Evolutionary conservation across 805 yeast genomes (phyloP).

Genomic region (Schizosaccharomyces osmophilus): DNA sequence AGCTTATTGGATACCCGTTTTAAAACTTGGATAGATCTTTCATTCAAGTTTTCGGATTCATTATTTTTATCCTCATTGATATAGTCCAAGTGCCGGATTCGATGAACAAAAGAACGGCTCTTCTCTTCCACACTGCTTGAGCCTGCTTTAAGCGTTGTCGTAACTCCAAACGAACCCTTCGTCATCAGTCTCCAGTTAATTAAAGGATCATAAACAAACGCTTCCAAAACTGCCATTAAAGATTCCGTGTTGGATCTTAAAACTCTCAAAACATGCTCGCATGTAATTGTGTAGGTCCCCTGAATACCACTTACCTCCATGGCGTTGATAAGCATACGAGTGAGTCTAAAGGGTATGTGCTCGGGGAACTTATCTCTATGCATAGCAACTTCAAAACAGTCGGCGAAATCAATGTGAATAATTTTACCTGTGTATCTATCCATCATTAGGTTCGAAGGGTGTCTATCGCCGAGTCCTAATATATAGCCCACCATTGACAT

Average conservation of each 20-base stretch:
- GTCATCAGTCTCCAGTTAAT: slow-evolving; percentile 79
- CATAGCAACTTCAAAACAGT: slow-evolving; percentile 95
- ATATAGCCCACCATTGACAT: slow-evolving; percentile 99
- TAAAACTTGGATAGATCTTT: slow-evolving; percentile 73
- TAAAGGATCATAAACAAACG: slow-evolving; percentile 94
- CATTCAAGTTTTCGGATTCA: slow-evolving; percentile 53
- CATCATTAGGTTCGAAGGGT: slow-evolving; percentile 89
- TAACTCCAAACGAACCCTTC: not conserved
- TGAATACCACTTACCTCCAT: slow-evolving; percentile 98
- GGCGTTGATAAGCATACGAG: slow-evolving; percentile 91
- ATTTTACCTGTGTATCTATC: slow-evolving; percentile 88
- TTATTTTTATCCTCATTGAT: slow-evolving; percentile 32
- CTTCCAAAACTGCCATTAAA: slow-evolving; percentile 89
- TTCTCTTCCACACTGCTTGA: slow-evolving; percentile 1
- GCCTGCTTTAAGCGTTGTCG: not conserved
- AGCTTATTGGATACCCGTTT: slow-evolving; percentile 77
- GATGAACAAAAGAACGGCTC: not conserved
- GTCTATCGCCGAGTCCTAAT: slow-evolving; percentile 89
- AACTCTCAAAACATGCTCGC: slow-evolving; percentile 92
- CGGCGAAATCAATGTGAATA: slow-evolving; percentile 94
- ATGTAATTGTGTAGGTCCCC: slow-evolving; percentile 86
- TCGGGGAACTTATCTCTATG: slow-evolving; percentile 92
- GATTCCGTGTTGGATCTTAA: slow-evolving; percentile 86
- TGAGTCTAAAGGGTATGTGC: slow-evolving; percentile 87
- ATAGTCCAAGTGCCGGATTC: slow-evolving; percentile 19